Evolutionary conservation across 208 protist genomes (phyloP).

Genomic region (Leishmania major): DNA sequence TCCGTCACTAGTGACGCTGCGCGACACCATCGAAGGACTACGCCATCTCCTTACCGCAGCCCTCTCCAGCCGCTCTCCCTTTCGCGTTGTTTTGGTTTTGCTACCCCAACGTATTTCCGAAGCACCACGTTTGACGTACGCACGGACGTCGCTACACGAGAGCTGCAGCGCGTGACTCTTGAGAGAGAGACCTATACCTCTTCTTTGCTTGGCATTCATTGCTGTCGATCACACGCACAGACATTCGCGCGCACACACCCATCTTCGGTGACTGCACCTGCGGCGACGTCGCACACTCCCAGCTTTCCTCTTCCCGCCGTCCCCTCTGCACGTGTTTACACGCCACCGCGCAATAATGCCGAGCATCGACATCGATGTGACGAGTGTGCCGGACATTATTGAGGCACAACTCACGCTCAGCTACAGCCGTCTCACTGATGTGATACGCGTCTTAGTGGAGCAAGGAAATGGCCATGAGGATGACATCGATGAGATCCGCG

Average conservation of each 20-base stretch:
- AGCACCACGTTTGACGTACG: not conserved
- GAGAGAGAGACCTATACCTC: not conserved
- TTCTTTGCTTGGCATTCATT: not conserved
- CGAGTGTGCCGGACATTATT: slow-evolving; percentile 86
- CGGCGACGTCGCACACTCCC: not conserved
- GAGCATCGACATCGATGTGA: slow-evolving; percentile 68
- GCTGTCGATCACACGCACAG: not conserved
- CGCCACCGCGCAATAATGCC: slow-evolving; percentile 47
- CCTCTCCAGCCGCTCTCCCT: not conserved
- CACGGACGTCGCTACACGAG: not conserved
- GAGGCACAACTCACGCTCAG: slow-evolving; percentile 91
- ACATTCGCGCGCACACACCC: not conserved
- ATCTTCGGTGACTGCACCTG: not conserved
- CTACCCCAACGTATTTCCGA: slow-evolving; percentile 4
- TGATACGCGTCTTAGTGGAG: slow-evolving; percentile 82
- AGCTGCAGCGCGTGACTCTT: not conserved
- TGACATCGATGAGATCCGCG: slow-evolving; percentile 66
- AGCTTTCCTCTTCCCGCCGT: not conserved
- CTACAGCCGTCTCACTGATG: slow-evolving; percentile 81
- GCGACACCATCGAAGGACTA: not conserved
- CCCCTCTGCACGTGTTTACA: not conserved
- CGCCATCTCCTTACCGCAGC: not conserved
- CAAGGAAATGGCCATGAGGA: slow-evolving; percentile 85
- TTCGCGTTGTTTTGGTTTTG: not conserved
- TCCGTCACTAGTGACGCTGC: not conserved